Percentiles rank a stretch among this genome's conserved stretches.
phyloP scores from a whole-genome alignment of 192 early-diverging fungal genomes.

The Coemansia sp. region DNA sequence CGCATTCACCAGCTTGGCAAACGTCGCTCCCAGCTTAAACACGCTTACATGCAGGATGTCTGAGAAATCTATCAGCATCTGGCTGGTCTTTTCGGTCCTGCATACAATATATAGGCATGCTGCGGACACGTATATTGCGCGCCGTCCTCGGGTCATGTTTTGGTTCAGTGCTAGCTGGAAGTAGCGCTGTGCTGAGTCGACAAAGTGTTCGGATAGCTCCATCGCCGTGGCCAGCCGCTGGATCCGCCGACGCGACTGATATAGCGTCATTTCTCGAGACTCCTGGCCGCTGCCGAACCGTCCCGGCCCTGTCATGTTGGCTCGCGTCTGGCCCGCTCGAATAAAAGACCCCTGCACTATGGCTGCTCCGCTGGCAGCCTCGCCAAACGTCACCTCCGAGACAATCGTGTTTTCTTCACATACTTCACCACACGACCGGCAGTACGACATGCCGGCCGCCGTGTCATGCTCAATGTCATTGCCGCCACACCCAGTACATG shows the following conservation, averaged over 20 bases:
- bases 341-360: conserved; percentile 73
- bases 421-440: conserved; percentile 65
- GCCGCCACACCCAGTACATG: conserved; percentile 58
- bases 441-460: conserved; percentile 70
- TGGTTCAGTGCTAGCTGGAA: conserved; percentile 79
- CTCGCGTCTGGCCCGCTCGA: conserved; percentile 61
- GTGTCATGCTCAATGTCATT: conserved; percentile 67
- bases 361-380: conserved; percentile 81
- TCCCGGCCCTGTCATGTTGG: conserved; percentile 48
- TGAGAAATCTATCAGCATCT: conserved; percentile 96
- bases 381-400: conserved; percentile 86
- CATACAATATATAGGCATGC: conserved; percentile 92
- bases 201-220: conserved; percentile 67
- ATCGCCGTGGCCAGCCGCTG: conserved; percentile 70
- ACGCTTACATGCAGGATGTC: conserved; percentile 83
- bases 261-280: conserved; percentile 68
- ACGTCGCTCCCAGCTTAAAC: conserved; percentile 82
- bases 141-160: conserved; percentile 81
- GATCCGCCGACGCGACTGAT: conserved; percentile 70
- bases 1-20: conserved; percentile 69
- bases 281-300: conserved; percentile 56
- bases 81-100: conserved; percentile 75
- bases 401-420: conserved; percentile 92
- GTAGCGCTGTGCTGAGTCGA: conserved; percentile 79
- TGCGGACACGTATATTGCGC: conserved; percentile 71